Percentiles rank a stretch among this genome's conserved stretches.
These are phyloP conservation scores for Podila horticola DNA, from an alignment of 192 early-diverging fungal species.

Conservation along the genomic window DNA sequence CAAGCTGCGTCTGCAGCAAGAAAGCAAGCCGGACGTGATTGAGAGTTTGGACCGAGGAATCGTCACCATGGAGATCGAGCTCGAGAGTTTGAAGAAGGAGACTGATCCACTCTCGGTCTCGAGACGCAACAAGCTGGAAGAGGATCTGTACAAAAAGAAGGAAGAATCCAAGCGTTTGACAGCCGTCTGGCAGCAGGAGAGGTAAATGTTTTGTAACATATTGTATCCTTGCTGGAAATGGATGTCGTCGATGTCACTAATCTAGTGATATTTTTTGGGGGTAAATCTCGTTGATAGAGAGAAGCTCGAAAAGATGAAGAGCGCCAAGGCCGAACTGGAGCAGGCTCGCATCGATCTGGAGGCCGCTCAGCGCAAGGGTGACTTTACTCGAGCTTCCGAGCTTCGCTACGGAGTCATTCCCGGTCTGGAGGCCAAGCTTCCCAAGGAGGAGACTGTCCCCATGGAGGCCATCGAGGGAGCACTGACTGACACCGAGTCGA, in stretches of 20 bases:
- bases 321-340: slow-evolving; percentile 74
- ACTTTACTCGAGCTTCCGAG: slow-evolving; percentile 79
- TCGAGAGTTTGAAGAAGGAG: slow-evolving; percentile 84
- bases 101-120: slow-evolving; percentile 75
- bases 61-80: slow-evolving; percentile 82
- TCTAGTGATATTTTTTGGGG: no score
- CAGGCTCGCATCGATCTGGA: slow-evolving; percentile 81
- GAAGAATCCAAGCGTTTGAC: slow-evolving; percentile 67
- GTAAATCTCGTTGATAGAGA: slow-evolving; percentile 26
- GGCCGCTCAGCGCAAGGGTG: slow-evolving; percentile 74
- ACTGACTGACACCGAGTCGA: slow-evolving; percentile 14
- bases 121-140: slow-evolving; percentile 67
- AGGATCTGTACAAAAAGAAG: slow-evolving; percentile 67
- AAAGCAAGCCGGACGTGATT: slow-evolving; percentile 81
- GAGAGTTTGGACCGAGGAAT: slow-evolving; percentile 79
- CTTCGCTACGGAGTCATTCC: slow-evolving; percentile 84
- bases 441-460: slow-evolving; percentile 54
- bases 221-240: neutral
- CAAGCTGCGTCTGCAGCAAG: slow-evolving; percentile 79
- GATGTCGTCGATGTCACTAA: neutral
- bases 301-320: slow-evolving; percentile 75
- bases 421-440: slow-evolving; percentile 72
- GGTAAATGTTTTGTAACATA: slow-evolving; percentile 37
- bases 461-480: slow-evolving; percentile 60
- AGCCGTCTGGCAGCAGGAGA: slow-evolving; percentile 73